Evolutionary conservation across 1,139 yeast species (phyloP).

Genomic region (Blastobotrys aristatus): DNA sequence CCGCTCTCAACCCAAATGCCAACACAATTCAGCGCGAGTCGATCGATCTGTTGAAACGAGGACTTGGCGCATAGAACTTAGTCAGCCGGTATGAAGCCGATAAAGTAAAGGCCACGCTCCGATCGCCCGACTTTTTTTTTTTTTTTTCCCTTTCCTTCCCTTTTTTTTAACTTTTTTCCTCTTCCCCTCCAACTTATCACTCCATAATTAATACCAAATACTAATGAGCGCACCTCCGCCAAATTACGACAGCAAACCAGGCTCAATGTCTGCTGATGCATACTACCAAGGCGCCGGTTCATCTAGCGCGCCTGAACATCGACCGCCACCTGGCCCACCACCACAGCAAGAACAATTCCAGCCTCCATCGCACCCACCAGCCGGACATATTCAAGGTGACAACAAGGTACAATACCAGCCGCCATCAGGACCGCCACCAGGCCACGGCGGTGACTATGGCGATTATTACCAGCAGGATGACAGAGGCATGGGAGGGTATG

Average conservation of each 20-base stretch:
- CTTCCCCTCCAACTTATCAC: too few relatives aligned
- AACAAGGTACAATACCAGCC: conserved; percentile 7
- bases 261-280: conserved; percentile 5
- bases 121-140: neutral
- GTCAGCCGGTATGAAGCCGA: too few relatives aligned
- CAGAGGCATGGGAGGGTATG: conserved; percentile 3
- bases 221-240: conserved; percentile 6
- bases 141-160: neutral
- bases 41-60: too few relatives aligned
- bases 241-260: conserved; percentile 4
- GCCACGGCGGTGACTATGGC: neutral
- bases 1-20: too few relatives aligned
- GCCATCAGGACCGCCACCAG: conserved; percentile 8
- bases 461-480: neutral
- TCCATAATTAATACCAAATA: too few relatives aligned
- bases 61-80: too few relatives aligned
- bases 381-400: conserved; percentile 6
- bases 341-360: conserved; percentile 3
- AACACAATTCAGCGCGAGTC: too few relatives aligned
- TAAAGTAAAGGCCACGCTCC: too few relatives aligned
- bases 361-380: conserved; percentile 8
- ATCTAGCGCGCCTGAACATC: neutral
- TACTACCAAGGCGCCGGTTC: conserved; percentile 2
- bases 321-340: conserved; percentile 12
- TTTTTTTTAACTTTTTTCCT: too few relatives aligned